These are phyloP conservation scores for Scedosporium minutisporum DNA, from an alignment of 2,329 filamentous ascomycete species.

Conservation along the genomic window DNA sequence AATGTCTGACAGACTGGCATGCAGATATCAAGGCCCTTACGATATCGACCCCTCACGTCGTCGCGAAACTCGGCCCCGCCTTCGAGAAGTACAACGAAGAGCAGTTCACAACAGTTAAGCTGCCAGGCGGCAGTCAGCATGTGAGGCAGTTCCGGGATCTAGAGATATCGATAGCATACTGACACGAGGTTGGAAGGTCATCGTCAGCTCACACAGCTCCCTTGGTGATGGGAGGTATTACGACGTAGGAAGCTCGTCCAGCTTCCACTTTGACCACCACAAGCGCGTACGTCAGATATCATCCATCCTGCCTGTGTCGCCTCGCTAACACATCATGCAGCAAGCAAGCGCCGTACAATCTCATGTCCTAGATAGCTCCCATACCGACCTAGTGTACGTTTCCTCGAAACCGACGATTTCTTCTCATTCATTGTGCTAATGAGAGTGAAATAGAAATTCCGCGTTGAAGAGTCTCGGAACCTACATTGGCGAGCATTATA, in stretches of 20 bases:
- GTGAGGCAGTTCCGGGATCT: slow-evolving; percentile 14
- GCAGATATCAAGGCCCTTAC: slow-evolving; percentile 86
- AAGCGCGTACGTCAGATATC: slow-evolving; percentile 50
- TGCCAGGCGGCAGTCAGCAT: slow-evolving; percentile 70
- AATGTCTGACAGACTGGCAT: neutral
- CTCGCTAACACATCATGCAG: slow-evolving; percentile 27
- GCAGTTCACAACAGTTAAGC: slow-evolving; percentile 80
- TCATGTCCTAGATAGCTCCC: slow-evolving; percentile 64
- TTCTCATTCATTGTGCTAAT: neutral
- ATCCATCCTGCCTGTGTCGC: neutral
- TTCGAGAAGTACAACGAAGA: slow-evolving; percentile 95
- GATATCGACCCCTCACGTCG: slow-evolving; percentile 54
- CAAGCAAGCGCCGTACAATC: slow-evolving; percentile 78
- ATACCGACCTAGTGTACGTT: slow-evolving; percentile 67
- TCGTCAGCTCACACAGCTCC: slow-evolving; percentile 80
- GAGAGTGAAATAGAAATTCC: slow-evolving; percentile 53
- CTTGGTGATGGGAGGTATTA: slow-evolving; percentile 77
- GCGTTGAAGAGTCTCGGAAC: slow-evolving; percentile 65
- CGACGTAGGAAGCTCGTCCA: slow-evolving; percentile 78
- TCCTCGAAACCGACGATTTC: neutral
- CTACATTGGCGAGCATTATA: slow-evolving; percentile 84
- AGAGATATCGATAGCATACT: neutral
- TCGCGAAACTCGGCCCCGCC: slow-evolving; percentile 67
- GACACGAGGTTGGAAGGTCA: slow-evolving; percentile 42
- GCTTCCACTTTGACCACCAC: slow-evolving; percentile 79